Evolutionary conservation across 1,284 basidiomycete genomes (phyloP), one percentile per base, ranked within the genome.

Genomic region (Cerrena zonata): DNA sequence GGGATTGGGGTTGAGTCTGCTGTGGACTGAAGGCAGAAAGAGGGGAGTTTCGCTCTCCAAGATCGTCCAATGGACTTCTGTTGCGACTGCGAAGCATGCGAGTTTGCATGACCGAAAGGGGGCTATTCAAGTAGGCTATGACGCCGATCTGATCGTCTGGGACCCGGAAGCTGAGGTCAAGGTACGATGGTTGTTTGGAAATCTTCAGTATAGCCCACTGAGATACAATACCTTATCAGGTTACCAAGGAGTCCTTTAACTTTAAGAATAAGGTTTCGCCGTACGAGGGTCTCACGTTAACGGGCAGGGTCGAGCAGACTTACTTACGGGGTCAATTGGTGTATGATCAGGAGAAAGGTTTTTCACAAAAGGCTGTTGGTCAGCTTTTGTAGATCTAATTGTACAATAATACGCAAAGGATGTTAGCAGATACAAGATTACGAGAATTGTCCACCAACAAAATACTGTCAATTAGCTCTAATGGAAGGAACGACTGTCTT

Each of bases 201-300:
- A 18, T 47, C 26, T 49, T 25, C 37, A 21, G n/a, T 27, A 24
- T 42, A n/a, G 25, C 18, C 26, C 40, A 22, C 36, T 41, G 15
- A 36, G 25, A 19, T 21, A 40, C 23, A 15, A 18, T 39, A 45
- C 18, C 13, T 13, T 30, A 23, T 21, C 56, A 91, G 88, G 84
- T 93, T 22, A 83, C 82, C 25, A 81, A 82, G 62, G 81, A 86
- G 25, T 65, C 69, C 18, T 72, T 96, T 15, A 77, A 83, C 53
- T 96, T 94, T 77, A 94, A 91, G 74, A 95, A 96, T 72, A 94
- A 94, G 67, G 64, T 94, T 13, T 90, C 90, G 15, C 89, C 94
- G 3, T 97, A 94, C 63, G 78, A 89, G 57, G 91, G 91, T 4
- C 70, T 80, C 61, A 74, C 62, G 21, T 72, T 95, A 42, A 69